Evolutionary conservation across 257 asterid species (phyloP).

Genomic region (Nemophila menziesii): DNA sequence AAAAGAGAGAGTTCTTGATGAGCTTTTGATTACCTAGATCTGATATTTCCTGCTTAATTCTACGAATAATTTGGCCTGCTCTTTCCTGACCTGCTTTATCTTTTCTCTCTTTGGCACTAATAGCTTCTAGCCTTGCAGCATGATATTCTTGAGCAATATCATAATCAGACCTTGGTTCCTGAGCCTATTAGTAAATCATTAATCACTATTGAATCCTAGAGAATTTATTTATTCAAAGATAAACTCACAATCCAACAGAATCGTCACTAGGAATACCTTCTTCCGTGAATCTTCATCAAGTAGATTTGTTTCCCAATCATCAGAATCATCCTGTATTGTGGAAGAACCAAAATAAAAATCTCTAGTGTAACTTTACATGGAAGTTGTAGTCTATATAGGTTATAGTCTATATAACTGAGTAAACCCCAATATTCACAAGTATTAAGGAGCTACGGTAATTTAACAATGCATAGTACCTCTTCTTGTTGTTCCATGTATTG

Average conservation of each 20-base stretch:
- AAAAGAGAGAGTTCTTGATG: conserved; percentile 7
- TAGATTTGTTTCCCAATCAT: conserved; percentile 62
- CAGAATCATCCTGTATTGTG: conserved; percentile 69
- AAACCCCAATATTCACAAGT: neutral
- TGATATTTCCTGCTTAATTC: conserved; percentile 71
- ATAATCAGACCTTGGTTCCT: conserved; percentile 49
- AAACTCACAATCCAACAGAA: neutral
- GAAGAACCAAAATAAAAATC: conserved; percentile 3
- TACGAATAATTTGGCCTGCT: conserved; percentile 65
- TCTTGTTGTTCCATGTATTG: conserved; percentile 88
- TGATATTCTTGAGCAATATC: conserved; percentile 63
- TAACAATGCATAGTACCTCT: conserved; percentile 41
- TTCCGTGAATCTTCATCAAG: conserved; percentile 29
- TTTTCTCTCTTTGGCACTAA: conserved; percentile 62
- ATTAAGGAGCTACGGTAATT: conserved; percentile 1
- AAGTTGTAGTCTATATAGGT: too few species aligned
- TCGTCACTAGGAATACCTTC: conserved; percentile 37
- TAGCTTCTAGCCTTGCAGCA: conserved; percentile 78
- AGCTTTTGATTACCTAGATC: conserved; percentile 53
- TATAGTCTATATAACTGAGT: neutral
- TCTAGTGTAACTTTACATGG: neutral
- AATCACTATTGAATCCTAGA: neutral
- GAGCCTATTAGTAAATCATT: conserved; percentile 26
- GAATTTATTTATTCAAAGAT: neutral
- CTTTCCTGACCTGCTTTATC: conserved; percentile 73